These are phyloP conservation scores for Penicillium rolfsii DNA, from an alignment of 2,329 filamentous ascomycete genomes.

Conservation along the genomic window DNA sequence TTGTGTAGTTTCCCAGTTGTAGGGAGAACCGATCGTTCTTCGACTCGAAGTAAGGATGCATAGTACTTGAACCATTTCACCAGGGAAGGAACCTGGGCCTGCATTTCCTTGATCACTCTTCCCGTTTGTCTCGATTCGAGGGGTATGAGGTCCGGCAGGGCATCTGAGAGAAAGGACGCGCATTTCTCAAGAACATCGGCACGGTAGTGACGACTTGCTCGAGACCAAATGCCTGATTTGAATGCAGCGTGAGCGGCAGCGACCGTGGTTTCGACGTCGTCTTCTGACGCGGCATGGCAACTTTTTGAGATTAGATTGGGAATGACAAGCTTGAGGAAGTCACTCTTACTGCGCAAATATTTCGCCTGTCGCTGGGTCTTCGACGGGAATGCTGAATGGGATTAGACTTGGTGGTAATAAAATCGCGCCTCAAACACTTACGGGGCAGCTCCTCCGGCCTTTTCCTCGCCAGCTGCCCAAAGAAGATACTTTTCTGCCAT, in stretches of 20 bases:
- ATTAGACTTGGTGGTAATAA: not conserved
- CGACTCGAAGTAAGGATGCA: slow-evolving; percentile 66
- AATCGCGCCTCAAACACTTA: slow-evolving; percentile 1
- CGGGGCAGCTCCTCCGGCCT: slow-evolving; percentile 16
- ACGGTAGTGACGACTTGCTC: slow-evolving; percentile 23
- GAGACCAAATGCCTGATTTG: slow-evolving; percentile 27
- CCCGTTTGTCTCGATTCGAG: slow-evolving; percentile 71
- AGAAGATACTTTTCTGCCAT: slow-evolving; percentile 11
- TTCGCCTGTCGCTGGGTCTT: slow-evolving; percentile 27
- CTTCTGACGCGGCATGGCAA: slow-evolving; percentile 23
- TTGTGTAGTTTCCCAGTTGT: slow-evolving; percentile 53
- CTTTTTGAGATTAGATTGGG: slow-evolving; percentile 10
- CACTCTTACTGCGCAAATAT: slow-evolving; percentile 23
- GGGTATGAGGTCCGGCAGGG: slow-evolving; percentile 59
- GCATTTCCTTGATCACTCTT: slow-evolving; percentile 70
- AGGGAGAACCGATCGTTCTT: slow-evolving; percentile 68
- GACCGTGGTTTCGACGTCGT: slow-evolving; percentile 22
- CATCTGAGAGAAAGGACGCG: slow-evolving; percentile 17
- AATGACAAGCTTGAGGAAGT: accelerated
- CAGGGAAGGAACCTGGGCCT: slow-evolving; percentile 64
- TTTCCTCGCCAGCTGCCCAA: slow-evolving; percentile 26
- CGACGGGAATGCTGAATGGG: slow-evolving; percentile 22
- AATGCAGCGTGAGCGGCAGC: slow-evolving; percentile 17
- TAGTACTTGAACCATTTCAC: slow-evolving; percentile 71
- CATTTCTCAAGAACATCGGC: slow-evolving; percentile 30